Percentiles rank a stretch among this genome's conserved stretches.
phyloP scores from a whole-genome alignment of 2,329 filamentous ascomycete genomes.

The Diaporthe citriasiana region DNA sequence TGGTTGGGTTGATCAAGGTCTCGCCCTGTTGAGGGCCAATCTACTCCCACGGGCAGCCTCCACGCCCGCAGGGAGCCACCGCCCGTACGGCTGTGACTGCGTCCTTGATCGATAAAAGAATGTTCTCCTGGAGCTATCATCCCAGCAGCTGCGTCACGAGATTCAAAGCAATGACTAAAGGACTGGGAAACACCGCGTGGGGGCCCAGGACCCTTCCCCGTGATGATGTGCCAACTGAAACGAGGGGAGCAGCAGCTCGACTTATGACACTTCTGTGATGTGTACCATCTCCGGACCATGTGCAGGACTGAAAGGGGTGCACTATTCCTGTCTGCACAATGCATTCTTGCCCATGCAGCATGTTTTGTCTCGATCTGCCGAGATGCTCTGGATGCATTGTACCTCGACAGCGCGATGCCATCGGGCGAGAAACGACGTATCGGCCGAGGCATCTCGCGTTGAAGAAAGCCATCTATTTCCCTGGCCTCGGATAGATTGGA shows the following conservation, averaged over 20 bases:
- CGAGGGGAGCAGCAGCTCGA: slow-evolving; percentile 22
- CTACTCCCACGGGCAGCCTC: neutral
- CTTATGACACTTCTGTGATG: neutral
- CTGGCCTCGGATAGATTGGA: slow-evolving; percentile 26
- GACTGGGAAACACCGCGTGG: slow-evolving; percentile 31
- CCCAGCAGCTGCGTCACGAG: slow-evolving; percentile 32
- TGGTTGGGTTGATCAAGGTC: slow-evolving; percentile 33
- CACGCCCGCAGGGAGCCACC: slow-evolving; percentile 11
- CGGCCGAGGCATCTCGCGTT: slow-evolving; percentile 21
- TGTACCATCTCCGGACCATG: neutral
- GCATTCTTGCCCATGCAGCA: slow-evolving; percentile 8
- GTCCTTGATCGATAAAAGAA: slow-evolving; percentile 6
- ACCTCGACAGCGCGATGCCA: neutral
- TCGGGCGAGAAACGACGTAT: slow-evolving; percentile 24
- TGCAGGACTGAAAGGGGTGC: neutral
- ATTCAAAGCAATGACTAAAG: slow-evolving; percentile 34
- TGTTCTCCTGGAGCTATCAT: slow-evolving; percentile 17
- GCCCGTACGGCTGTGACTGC: slow-evolving; percentile 9
- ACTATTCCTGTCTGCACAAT: neutral
- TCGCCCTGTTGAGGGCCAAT: slow-evolving; percentile 5
- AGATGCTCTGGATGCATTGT: neutral
- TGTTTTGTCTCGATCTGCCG: slow-evolving; percentile 18
- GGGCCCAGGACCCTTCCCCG: slow-evolving; percentile 21
- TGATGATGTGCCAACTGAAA: slow-evolving; percentile 25
- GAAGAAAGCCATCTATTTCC: slow-evolving; percentile 13